Evolutionary conservation across 805 yeast species (phyloP), one percentile per base, ranked within the genome.

Genomic region (Alloascoidea africana): DNA sequence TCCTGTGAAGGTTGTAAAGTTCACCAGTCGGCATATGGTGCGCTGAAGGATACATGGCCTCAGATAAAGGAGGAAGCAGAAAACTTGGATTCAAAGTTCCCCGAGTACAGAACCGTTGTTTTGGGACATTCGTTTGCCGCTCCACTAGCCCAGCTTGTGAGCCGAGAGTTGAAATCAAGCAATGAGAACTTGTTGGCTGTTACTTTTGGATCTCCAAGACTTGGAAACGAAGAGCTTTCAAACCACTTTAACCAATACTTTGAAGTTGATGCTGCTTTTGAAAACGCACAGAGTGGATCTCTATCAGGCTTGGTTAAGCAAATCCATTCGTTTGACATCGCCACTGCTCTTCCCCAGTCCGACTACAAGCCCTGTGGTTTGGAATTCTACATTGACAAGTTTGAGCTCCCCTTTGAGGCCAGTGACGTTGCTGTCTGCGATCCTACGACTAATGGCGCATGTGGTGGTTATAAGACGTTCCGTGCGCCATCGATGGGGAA

Each of bases 361-460:
- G 30, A 23, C 30, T 23, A 23, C n/a, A n/a, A 8, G 13, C 30
- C 30, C 8, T 8, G 13, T 23, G 30, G 30, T 23, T 23, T 23
- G n/a, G 30, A 23, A 23, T 8, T 23, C n/a, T 23, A 23, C 30
- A 8, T 23, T 23, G n/a, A 8, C n/a, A 23, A 23, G 13, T n/a
- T 8, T 8, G 30, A 23, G n/a, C n/a, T 23, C 8, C 30, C 30
- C n/a, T 8, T 23, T 23, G n/a, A 8, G 13, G 13, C 30, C 8
- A n/a, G n/a, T 8, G 30, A 23, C 30, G 30, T 23, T 23, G 30
- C n/a, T 23, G 30, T 23, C 30, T 23, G 30, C n/a, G 30, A n/a
- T n/a, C n/a, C 30, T 23, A 8, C 30, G n/a, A n/a, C 13, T 23
- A 23, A n/a, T 23, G 30, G 8, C n/a, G n/a, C 8, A 8, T 23